These are phyloP conservation scores for Metschnikowia kofuensis DNA, from an alignment of 805 yeast species.

Conservation along the genomic window DNA sequence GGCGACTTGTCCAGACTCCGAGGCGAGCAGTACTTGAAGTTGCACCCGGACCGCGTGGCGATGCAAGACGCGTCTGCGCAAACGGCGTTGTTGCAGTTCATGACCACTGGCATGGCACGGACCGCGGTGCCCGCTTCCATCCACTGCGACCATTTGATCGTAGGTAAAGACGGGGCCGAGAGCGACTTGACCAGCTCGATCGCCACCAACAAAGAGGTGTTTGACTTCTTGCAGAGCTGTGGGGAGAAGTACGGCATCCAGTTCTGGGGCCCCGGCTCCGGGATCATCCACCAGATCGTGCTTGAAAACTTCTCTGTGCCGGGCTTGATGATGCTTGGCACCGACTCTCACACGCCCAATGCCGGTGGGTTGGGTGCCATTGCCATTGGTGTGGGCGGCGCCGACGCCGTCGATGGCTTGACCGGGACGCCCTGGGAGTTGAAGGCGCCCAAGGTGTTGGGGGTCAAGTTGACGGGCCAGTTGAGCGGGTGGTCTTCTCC, in stretches of 20 bases:
- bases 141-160: conserved; percentile 97
- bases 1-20: conserved; percentile 57
- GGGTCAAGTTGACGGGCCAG: conserved; percentile 88
- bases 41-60: conserved; percentile 96
- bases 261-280: conserved; percentile 99
- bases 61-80: conserved; percentile 99
- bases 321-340: conserved; percentile 95
- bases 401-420: conserved; percentile 97
- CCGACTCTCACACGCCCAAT: conserved; percentile 98
- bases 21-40: conserved; percentile 87
- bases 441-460: conserved; percentile 93
- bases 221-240: conserved; percentile 89
- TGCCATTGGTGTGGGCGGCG: conserved; percentile 99
- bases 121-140: conserved; percentile 94
- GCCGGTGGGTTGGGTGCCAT: conserved; percentile 99
- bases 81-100: conserved; percentile 97
- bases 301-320: conserved; percentile 96
- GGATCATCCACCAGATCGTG: conserved; percentile 97
- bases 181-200: conserved; percentile 78
- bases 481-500: conserved; percentile 96
- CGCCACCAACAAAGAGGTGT: conserved; percentile 88
- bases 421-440: conserved; percentile 99
- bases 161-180: conserved; percentile 91
- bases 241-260: conserved; percentile 94
- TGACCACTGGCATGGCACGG: conserved; percentile 88